Evolutionary conservation across 768 basidiomycete genomes (phyloP).

Genomic region (Rhizopogon vulgaris): DNA sequence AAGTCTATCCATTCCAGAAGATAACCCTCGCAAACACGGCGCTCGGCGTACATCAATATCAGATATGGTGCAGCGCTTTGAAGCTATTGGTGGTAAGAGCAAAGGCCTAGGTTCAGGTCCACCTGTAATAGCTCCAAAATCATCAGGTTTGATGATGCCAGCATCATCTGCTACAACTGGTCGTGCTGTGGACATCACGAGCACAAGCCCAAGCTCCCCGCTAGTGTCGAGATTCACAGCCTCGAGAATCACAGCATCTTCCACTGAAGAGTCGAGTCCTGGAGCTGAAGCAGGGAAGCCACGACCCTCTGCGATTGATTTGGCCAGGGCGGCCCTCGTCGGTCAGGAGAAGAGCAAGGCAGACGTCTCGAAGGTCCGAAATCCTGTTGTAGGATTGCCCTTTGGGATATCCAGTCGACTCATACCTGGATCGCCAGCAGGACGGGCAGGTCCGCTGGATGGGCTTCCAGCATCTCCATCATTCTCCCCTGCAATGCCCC

Average conservation of each 20-base stretch:
- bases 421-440: slow-evolving; percentile 9
- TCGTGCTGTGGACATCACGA: slow-evolving; percentile 13
- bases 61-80: slow-evolving; percentile 81
- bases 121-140: slow-evolving; percentile 27
- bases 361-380: slow-evolving; percentile 11
- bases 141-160: slow-evolving; percentile 18
- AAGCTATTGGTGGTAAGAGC: slow-evolving; percentile 48
- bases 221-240: slow-evolving; percentile 15
- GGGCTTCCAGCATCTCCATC: slow-evolving; percentile 15
- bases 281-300: slow-evolving; percentile 14
- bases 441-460: slow-evolving; percentile 15
- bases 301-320: slow-evolving; percentile 9
- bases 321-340: slow-evolving; percentile 9
- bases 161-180: slow-evolving; percentile 12
- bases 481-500: slow-evolving; percentile 6
- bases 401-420: slow-evolving; percentile 15
- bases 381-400: slow-evolving; percentile 18
- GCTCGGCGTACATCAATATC: slow-evolving; percentile 72
- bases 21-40: slow-evolving; percentile 32
- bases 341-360: slow-evolving; percentile 12
- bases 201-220: slow-evolving; percentile 17
- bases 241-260: slow-evolving; percentile 11
- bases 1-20: slow-evolving; percentile 42
- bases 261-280: slow-evolving; percentile 7
- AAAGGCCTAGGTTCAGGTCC: slow-evolving; percentile 24